A percentile compares a stretch with the other conserved stretches of the same genome.
These are phyloP conservation scores for Penicillium coprophilum DNA, from an alignment of 495 filamentous ascomycete species.

Conservation along the genomic window DNA sequence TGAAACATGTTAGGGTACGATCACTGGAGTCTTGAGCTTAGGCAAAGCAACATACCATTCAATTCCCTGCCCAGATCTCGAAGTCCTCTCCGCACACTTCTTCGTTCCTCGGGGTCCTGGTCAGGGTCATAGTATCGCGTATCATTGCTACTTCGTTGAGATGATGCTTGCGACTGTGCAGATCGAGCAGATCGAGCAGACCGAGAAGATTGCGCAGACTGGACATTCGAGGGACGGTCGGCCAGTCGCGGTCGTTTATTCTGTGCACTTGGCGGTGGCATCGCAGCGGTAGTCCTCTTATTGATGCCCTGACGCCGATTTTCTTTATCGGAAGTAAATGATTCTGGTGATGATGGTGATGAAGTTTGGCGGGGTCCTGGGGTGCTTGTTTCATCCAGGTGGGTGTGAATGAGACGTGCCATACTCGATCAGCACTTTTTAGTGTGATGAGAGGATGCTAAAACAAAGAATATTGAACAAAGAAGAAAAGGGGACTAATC, in stretches of 20 bases:
- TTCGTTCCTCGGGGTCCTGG: constrained; percentile 76
- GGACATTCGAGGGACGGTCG: constrained; percentile 33
- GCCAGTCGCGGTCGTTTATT: constrained; percentile 47
- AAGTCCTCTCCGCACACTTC: constrained; percentile 64
- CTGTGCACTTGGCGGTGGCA: constrained; percentile 28
- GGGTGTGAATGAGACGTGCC: constrained; percentile 28
- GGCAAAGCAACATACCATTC: constrained; percentile 47
- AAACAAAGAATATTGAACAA: constrained; percentile 12
- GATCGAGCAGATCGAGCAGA: background rate
- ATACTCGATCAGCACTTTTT: constrained; percentile 26
- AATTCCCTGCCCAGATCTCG: constrained; percentile 67
- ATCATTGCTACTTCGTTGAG: constrained; percentile 24
- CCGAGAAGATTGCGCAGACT: constrained; percentile 30
- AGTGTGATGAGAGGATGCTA: constrained; percentile 6
- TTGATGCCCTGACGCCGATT: constrained; percentile 40
- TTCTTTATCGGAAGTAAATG: constrained; percentile 59
- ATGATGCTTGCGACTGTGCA: constrained; percentile 30
- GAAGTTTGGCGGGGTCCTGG: constrained; percentile 37
- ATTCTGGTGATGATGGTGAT: constrained; percentile 43
- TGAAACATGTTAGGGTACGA: constrained; percentile 3
- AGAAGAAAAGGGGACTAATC: background rate
- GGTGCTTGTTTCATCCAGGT: constrained; percentile 22
- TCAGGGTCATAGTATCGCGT: constrained; percentile 79
- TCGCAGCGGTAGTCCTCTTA: constrained; percentile 26
- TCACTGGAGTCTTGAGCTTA: background rate